Evolutionary conservation across 164 flowering plant species (phyloP).

Genomic region (Aristolochia californica): DNA sequence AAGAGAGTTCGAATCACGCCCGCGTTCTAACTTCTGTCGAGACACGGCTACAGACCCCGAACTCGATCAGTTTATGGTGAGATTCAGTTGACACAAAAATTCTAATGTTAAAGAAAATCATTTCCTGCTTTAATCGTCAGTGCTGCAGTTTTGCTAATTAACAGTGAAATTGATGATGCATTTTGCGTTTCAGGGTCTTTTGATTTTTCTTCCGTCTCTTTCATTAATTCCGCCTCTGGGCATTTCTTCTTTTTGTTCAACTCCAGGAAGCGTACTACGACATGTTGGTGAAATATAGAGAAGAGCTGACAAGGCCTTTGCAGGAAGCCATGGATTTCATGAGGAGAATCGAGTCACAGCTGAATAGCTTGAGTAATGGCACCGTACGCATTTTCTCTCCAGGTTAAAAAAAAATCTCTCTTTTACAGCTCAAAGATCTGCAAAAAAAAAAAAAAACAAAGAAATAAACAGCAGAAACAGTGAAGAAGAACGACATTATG

Average conservation of each 20-base stretch:
- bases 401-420: constrained; percentile 17
- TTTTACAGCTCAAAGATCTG: not conserved
- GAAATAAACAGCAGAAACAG: not conserved
- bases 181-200: no score
- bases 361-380: constrained; percentile 41
- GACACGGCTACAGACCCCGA: constrained; percentile 65
- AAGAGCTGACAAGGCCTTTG: constrained; percentile 78
- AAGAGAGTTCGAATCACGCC: constrained; percentile 59
- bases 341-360: constrained; percentile 77
- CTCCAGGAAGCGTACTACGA: constrained; percentile 83
- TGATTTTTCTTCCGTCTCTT: no score
- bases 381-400: constrained; percentile 44
- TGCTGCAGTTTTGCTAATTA: no score
- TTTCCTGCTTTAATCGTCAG: not conserved
- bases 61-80: constrained; percentile 93
- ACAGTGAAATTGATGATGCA: no score
- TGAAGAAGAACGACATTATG: not conserved
- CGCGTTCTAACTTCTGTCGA: constrained; percentile 29
- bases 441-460: not conserved
- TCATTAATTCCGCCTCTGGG: no score
- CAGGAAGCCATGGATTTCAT: constrained; percentile 98
- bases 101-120: not conserved
- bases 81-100: not conserved
- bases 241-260: not conserved
- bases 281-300: constrained; percentile 84